phyloP scores from a whole-genome alignment of 2,329 filamentous ascomycete species.

The Epichloe elymi region DNA sequence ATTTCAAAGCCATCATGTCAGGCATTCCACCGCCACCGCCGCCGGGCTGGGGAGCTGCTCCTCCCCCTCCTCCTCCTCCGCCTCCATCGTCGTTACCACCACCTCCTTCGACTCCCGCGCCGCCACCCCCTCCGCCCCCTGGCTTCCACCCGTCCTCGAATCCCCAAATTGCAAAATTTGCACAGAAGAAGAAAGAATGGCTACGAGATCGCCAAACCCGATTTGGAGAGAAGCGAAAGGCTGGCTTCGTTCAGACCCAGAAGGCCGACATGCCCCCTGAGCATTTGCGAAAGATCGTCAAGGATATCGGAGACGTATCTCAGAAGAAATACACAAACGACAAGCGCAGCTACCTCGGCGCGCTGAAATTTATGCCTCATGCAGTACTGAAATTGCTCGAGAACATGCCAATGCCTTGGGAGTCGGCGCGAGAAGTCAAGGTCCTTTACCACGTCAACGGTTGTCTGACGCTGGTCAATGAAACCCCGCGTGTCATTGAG shows the following conservation, averaged over 20 bases:
- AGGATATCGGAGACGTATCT: constrained; percentile 96
- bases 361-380: constrained; percentile 98
- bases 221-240: constrained; percentile 94
- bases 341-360: constrained; percentile 94
- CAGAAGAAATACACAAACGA: constrained; percentile 99
- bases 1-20: constrained; percentile 31
- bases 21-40: constrained; percentile 42
- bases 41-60: constrained; percentile 39
- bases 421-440: constrained; percentile 90
- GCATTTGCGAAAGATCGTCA: constrained; percentile 95
- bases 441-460: constrained; percentile 98
- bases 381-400: constrained; percentile 93
- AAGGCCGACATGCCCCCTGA: constrained; percentile 99
- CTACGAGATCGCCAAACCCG: constrained; percentile 78
- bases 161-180: constrained; percentile 82
- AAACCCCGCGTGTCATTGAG: constrained; percentile 91
- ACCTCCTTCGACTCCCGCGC: constrained; percentile 40
- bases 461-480: constrained; percentile 91
- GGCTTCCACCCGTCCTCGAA: constrained; percentile 72
- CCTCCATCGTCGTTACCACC: constrained; percentile 43
- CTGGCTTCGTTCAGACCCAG: constrained; percentile 92
- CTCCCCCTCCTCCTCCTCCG: constrained; percentile 41
- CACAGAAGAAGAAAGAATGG: constrained; percentile 99
- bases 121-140: constrained; percentile 63
- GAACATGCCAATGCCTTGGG: constrained; percentile 99